These are phyloP conservation scores for Vinca minor DNA, from an alignment of 257 asterid genomes.

Conservation along the genomic window DNA sequence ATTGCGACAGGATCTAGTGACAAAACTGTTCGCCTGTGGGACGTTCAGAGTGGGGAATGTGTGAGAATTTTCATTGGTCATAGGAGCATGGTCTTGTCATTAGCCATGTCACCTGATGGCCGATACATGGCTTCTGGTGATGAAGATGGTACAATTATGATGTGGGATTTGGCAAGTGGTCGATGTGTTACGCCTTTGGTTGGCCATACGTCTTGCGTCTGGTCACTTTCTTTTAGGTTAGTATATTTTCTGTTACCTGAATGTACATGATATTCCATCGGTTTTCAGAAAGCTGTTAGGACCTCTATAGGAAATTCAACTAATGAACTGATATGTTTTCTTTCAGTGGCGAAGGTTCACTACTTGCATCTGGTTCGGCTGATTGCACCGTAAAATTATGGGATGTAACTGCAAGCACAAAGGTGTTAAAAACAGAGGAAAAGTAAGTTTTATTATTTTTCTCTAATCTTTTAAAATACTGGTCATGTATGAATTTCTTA, in stretches of 20 bases:
- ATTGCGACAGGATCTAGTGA: constrained; percentile 97
- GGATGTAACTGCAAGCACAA: constrained; percentile 87
- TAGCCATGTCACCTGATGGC: constrained; percentile 98
- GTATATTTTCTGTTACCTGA: not conserved
- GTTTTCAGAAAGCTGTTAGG: not conserved
- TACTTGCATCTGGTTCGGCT: constrained; percentile 98
- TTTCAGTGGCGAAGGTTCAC: constrained; percentile 94
- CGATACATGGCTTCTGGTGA: constrained; percentile 99
- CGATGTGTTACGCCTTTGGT: constrained; percentile 88
- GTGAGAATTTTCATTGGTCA: constrained; percentile 94
- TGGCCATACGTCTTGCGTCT: constrained; percentile 89
- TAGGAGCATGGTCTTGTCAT: constrained; percentile 72
- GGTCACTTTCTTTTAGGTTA: constrained; percentile 95
- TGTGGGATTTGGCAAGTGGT: constrained; percentile 98
- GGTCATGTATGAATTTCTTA: not conserved
- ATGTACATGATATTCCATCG: constrained; percentile 1
- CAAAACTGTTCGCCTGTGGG: constrained; percentile 97
- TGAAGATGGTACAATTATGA: constrained; percentile 96
- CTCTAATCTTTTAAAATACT: not conserved
- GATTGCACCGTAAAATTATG: constrained; percentile 95
- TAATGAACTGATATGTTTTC: constrained; percentile 9
- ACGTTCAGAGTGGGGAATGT: constrained; percentile 91
- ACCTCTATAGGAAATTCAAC: constrained; percentile 1
- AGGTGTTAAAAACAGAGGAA: constrained; percentile 58
- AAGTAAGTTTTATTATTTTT: constrained; percentile 23